Base-by-base conservation (phyloP, 805 yeast species). In the Ascoidea tarda region DNA sequence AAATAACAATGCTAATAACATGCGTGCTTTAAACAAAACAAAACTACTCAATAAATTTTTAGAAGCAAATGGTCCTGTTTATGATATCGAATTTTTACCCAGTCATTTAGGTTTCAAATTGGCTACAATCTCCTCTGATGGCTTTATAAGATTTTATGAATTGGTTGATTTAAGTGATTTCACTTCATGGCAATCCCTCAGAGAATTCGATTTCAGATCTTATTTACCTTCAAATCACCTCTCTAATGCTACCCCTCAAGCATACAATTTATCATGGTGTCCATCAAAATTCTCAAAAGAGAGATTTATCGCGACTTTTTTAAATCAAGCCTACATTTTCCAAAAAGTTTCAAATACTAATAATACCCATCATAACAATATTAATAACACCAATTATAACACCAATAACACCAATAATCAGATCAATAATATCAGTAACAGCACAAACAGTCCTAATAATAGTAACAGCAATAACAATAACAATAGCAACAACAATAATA, bases 11-110 rank as follows among this genome's bases (percentile, higher is more conserved):
- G 75, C 53, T 81, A 83, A 32, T 76, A 83, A n/a, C 96, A 96
- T 3, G 76, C 84, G 58, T 75, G 96, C 57, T 93, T 97, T 96
- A 71, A 74, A 49, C 76, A 76, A 58, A 65, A 87, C 49, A 80
- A 86, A 42, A 85, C 91, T 1, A 67, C 91, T 54, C 84, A 91
- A 16, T 10, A 38, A 38, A 38, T 38, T 38, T 10, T 38, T 14
- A 10, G 98, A 93, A 63, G 79, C 89, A 45, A 82, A 77, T 60
- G 96, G 96, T 2, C 95, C 98, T 1, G 70, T 91, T 14, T 90
- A 89, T 64, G 93, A 86, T 64, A 83, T 87, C n/a, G 80, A 82
- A 49, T 90, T 91, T 73, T 91, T 95, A 6, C 96, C 96, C 5
- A 72, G 82, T 16, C 91, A 85, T 63, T 63, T 84, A 48, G 96